Evolutionary conservation across 352 stramenopile genomes (phyloP).

Genomic region (Phytopythium delawarense): DNA sequence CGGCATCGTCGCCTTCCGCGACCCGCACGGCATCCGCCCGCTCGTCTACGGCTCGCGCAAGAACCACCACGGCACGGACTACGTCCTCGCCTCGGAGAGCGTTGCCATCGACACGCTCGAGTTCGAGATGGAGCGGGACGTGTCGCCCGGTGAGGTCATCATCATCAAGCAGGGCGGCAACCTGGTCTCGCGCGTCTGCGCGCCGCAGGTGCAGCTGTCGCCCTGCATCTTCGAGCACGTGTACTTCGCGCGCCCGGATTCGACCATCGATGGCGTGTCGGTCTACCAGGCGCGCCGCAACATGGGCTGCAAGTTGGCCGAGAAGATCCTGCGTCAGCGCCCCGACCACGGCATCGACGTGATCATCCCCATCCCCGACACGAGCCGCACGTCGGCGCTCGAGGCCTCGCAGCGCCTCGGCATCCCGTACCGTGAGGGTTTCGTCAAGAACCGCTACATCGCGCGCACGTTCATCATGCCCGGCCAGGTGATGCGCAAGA

Average conservation of each 20-base stretch:
- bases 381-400: constrained; percentile 93
- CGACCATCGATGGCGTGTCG: constrained; percentile 97
- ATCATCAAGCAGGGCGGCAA: constrained; percentile 90
- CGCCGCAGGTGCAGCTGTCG: constrained; percentile 54
- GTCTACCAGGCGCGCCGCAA: constrained; percentile 98
- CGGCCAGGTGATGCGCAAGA: constrained; percentile 93
- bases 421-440: constrained; percentile 96
- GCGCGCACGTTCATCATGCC: constrained; percentile 99
- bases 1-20: constrained; percentile 97
- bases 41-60: constrained; percentile 92
- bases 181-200: constrained; percentile 86
- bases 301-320: constrained; percentile 97
- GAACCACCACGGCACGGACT: constrained; percentile 88
- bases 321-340: constrained; percentile 91
- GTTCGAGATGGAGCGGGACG: constrained; percentile 94
- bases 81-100: constrained; percentile 95
- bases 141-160: constrained; percentile 95
- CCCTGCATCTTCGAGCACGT: constrained; percentile 99
- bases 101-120: constrained; percentile 98
- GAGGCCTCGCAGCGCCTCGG: constrained; percentile 85
- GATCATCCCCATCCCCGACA: constrained; percentile 99
- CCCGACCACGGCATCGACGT: constrained; percentile 96
- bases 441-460: constrained; percentile 99
- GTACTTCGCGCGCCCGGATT: constrained; percentile 99
- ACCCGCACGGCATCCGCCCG: constrained; percentile 97